phyloP scores from a whole-genome alignment of 768 basidiomycete genomes.

The Podaxis sp. region DNA sequence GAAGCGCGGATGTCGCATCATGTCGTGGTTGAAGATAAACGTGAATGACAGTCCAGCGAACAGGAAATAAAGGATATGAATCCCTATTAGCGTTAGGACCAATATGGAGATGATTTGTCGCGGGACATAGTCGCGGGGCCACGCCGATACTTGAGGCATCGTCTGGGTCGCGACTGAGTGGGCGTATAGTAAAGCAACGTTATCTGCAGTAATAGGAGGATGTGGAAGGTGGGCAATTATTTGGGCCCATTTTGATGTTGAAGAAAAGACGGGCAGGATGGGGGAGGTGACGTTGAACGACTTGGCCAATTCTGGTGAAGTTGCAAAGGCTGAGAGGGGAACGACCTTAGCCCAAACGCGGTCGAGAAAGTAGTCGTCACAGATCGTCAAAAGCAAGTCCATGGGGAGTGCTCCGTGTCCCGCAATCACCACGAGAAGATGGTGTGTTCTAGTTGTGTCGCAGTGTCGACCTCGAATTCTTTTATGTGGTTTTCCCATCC shows the following conservation, averaged over 20 bases:
- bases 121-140: conserved; percentile 80
- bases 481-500: conserved; percentile 21
- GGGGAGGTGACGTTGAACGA: conserved; percentile 36
- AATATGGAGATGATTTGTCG: conserved; percentile 74
- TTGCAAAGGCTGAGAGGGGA: conserved; percentile 51
- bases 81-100: conserved; percentile 72
- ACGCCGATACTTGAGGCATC: conserved; percentile 54
- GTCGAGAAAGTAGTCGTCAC: conserved; percentile 77
- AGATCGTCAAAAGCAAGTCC: conserved; percentile 76
- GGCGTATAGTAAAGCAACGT: conserved; percentile 25
- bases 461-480: conserved; percentile 2
- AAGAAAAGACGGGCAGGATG: conserved; percentile 23
- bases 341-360: conserved; percentile 69
- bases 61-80: conserved; percentile 81
- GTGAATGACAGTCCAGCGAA: conserved; percentile 83
- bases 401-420: conserved; percentile 30
- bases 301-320: conserved; percentile 22
- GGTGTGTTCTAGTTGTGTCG: not conserved
- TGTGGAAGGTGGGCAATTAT: conserved; percentile 54
- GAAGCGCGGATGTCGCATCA: conserved; percentile 94
- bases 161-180: conserved; percentile 17
- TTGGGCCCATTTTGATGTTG: conserved; percentile 46
- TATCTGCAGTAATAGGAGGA: conserved; percentile 41
- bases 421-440: not conserved
- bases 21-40: conserved; percentile 90